Evolutionary conservation across 1,284 basidiomycete genomes (phyloP).

Genomic region (Melampsora occidentalis): DNA sequence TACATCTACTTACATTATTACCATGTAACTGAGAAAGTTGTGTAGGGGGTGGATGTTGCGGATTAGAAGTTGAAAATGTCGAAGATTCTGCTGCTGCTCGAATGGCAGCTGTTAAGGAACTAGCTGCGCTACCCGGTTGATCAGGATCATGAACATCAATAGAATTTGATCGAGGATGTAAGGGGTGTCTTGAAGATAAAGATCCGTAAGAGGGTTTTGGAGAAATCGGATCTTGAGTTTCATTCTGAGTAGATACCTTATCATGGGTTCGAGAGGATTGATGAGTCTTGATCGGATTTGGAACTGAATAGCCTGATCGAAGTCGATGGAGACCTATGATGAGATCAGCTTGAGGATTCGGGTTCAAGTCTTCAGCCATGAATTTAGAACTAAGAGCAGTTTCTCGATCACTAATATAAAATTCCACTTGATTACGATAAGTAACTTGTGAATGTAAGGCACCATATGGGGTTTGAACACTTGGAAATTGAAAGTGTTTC

Average conservation of each 20-base stretch:
- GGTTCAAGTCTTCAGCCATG: slow-evolving; percentile 8
- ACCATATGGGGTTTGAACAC: slow-evolving; percentile 28
- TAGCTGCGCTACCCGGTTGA: background rate
- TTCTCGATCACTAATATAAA: slow-evolving; percentile 21
- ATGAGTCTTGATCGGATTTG: slow-evolving; percentile 3
- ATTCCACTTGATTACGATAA: slow-evolving; percentile 36
- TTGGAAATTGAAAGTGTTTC: slow-evolving; percentile 19
- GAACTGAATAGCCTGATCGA: slow-evolving; percentile 1
- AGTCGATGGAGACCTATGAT: background rate
- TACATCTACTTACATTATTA: background rate
- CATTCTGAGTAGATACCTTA: background rate
- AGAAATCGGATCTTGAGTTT: background rate
- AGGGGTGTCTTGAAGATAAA: slow-evolving; percentile 10
- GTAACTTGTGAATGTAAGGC: slow-evolving; percentile 11
- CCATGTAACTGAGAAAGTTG: background rate
- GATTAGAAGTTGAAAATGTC: slow-evolving; percentile 5
- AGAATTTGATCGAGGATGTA: background rate
- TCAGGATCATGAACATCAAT: background rate
- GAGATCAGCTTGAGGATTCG: background rate
- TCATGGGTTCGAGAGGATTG: background rate
- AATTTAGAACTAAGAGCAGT: slow-evolving; percentile 19
- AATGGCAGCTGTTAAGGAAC: slow-evolving; percentile 32
- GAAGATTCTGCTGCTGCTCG: slow-evolving; percentile 32
- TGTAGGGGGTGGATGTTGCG: background rate
- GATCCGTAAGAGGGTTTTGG: slow-evolving; percentile 9